Conservation (phyloP, 331 rosid species). For the Quercus tomentella region DNA sequence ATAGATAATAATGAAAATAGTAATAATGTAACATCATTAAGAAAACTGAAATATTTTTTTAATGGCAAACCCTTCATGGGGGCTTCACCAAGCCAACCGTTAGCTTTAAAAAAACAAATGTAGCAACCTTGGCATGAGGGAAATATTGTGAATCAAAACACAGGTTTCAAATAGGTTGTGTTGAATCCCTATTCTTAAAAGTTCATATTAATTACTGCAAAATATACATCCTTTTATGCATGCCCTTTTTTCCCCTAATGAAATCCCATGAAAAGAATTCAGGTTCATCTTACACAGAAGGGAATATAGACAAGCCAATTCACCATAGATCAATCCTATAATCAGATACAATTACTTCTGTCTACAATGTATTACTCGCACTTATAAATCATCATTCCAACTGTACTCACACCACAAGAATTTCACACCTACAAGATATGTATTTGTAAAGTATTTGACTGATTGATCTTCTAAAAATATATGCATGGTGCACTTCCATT, state of each 20-base stretch:
- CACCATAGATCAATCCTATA: not conserved
- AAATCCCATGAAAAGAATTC: not conserved
- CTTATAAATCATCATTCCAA: not conserved
- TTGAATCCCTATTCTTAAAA: not conserved
- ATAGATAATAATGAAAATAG: no score
- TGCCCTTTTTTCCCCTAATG: not conserved
- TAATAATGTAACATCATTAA: no score
- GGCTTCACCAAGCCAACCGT: no score
- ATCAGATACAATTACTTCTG: not conserved
- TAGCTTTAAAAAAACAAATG: no score
- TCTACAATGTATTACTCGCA: not conserved
- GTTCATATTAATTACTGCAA: not conserved
- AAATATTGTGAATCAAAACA: no score
- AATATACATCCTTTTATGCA: not conserved
- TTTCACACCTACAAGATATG: not conserved
- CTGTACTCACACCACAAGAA: not conserved
- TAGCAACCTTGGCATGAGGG: no score
- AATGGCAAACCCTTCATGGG: not conserved
- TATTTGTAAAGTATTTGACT: not conserved
- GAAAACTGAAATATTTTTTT: not conserved
- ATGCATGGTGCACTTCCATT: not conserved
- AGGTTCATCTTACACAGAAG: not conserved
- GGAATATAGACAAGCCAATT: not conserved
- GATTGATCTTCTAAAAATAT: not conserved
- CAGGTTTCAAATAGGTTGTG: not conserved